Conservation (phyloP, 2,329 filamentous ascomycete genomes). For the Scedosporium minutisporum region DNA sequence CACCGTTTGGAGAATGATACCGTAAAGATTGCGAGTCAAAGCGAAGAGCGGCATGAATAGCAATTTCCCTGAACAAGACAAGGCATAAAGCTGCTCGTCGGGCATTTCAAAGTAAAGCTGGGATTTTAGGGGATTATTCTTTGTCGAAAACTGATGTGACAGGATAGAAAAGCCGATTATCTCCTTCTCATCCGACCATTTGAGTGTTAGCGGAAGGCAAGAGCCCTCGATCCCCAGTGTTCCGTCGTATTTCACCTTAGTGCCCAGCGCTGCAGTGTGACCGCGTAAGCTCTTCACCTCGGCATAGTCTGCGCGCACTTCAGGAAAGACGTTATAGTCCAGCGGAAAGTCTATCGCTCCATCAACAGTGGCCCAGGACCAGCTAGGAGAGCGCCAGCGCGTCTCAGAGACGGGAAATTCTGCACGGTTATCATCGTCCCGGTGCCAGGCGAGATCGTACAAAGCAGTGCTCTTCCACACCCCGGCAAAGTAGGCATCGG, state of each 20-base stretch:
- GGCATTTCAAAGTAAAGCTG: neutral
- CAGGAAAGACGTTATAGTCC: neutral
- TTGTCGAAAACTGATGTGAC: neutral
- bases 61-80: neutral
- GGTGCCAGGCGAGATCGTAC: neutral
- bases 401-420: neutral
- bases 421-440: neutral
- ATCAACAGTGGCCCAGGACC: neutral
- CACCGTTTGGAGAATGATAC: neutral
- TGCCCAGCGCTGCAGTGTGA: neutral
- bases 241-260: neutral
- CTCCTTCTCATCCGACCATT: neutral
- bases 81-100: neutral
- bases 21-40: neutral
- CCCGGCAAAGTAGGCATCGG: neutral
- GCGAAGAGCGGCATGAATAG: neutral
- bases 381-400: neutral
- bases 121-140: neutral
- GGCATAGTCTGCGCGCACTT: neutral
- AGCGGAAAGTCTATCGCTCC: neutral
- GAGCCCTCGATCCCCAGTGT: neutral
- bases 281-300: neutral
- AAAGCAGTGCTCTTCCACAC: constrained; percentile 1
- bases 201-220: neutral
- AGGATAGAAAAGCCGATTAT: neutral